Evolutionary conservation across 768 basidiomycete genomes (phyloP), one percentile per base, ranked within the genome.

Genomic region (Cystofilobasidium capitatum): DNA sequence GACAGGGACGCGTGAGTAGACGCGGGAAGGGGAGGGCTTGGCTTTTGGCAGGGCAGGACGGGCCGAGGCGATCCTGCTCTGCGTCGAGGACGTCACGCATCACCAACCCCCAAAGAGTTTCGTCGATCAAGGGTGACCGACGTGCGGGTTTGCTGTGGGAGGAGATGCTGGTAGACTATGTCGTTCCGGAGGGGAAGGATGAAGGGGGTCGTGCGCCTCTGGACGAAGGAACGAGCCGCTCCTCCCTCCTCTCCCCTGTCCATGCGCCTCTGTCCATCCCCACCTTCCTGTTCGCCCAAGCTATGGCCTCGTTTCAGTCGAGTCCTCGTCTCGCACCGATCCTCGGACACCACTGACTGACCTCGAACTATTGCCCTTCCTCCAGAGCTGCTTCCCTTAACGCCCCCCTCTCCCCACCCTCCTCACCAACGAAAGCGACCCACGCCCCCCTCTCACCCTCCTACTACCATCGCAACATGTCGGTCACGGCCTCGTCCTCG

Each of bases 361-460:
- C 31, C 10, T 17, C 36, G 13, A n/a, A 20, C n/a, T 7, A 13
- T 16, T 29, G 16, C 14, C 55, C 26, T 57, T 31, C 22, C 37
- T 44, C 40, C 64, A 58, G 64, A 58, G 42, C 58, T 31, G 55
- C 58, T n/a, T 58, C 57, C 13, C 55, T 65, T 8, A 54, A 37
- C 42, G 39, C 35, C 14, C 62, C 62, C 7, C 47, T 39, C 49
- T 26, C 62, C 36, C 12, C 51, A 26, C 39, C 63, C 37, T 39
- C 37, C 7, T 51, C 62, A 24, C 49, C 26, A 12, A 55, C 17
- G 29, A 55, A 55, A 31, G 29, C 51, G 14, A 20, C 49, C 22
- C 49, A 33, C 51, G 13, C 39, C 36, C 54, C 47, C n/a, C 45
- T 54, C 17, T 64, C 63, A 6, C 36, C 33, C 14, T 64, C 63